These are phyloP conservation scores for Gossypium lobatum DNA, from an alignment of 441 rosid species.

Conservation along the genomic window DNA sequence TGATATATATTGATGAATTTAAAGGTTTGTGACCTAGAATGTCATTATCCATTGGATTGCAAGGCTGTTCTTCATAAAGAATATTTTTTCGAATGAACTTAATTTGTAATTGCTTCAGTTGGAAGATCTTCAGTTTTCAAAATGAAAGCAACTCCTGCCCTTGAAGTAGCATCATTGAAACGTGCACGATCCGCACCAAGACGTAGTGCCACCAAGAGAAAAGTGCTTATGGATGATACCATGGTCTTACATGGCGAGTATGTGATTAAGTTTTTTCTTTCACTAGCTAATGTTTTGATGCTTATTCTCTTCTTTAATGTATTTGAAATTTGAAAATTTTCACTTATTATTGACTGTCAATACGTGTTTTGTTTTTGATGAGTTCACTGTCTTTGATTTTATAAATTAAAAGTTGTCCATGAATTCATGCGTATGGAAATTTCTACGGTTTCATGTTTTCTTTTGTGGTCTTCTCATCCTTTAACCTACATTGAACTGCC, in stretches of 20 bases:
- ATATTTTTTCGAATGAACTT: neutral
- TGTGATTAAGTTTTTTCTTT: conserved; percentile 26
- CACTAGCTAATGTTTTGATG: neutral
- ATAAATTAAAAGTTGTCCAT: neutral
- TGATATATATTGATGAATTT: neutral
- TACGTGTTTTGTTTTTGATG: neutral
- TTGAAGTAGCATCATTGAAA: conserved; percentile 56
- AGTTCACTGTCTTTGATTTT: neutral
- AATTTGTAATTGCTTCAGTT: conserved; percentile 38
- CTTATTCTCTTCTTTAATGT: neutral
- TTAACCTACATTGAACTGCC: neutral
- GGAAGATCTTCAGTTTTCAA: conserved; percentile 82
- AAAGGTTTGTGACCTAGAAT: neutral
- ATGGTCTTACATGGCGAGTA: conserved; percentile 99
- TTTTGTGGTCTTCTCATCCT: neutral
- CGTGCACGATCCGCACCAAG: conserved; percentile 55
- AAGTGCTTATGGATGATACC: conserved; percentile 86
- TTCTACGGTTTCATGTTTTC: neutral
- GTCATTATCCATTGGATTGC: neutral
- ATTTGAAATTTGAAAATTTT: neutral
- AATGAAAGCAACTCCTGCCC: conserved; percentile 72
- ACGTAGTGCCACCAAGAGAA: conserved; percentile 68
- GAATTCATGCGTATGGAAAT: neutral
- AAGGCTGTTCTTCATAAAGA: neutral
- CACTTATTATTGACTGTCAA: neutral